Percentiles rank a stretch among this genome's conserved stretches.
phyloP scores from a whole-genome alignment of 805 yeast genomes.

The Ogataea saltuana region DNA sequence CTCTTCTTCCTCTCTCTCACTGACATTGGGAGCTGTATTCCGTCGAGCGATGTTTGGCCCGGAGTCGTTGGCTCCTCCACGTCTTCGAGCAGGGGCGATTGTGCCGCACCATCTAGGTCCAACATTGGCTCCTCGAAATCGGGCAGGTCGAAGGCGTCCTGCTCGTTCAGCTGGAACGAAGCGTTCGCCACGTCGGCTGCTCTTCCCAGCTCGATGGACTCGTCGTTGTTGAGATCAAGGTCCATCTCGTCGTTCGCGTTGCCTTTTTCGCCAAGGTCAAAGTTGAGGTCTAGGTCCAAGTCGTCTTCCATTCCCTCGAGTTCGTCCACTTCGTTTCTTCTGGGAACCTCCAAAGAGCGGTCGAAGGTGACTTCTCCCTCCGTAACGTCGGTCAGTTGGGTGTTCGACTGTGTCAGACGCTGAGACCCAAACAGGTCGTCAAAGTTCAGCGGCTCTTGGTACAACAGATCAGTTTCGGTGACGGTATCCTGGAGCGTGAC shows the following conservation, averaged over 20 bases:
- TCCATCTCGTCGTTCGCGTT: slow-evolving; percentile 12
- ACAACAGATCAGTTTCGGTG: slow-evolving; percentile 71
- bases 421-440: slow-evolving; percentile 35
- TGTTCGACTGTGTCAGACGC: slow-evolving; percentile 8
- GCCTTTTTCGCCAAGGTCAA: slow-evolving; percentile 34
- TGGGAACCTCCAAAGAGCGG: slow-evolving; percentile 66
- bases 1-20: slow-evolving; percentile 20
- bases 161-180: slow-evolving; percentile 30
- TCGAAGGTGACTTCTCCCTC: slow-evolving; percentile 39
- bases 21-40: background rate
- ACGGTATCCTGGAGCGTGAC: slow-evolving; percentile 74
- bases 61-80: slow-evolving; percentile 22
- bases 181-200: slow-evolving; percentile 32
- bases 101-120: slow-evolving; percentile 17
- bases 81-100: slow-evolving; percentile 12
- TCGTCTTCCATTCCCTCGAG: slow-evolving; percentile 35
- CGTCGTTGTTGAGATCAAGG: slow-evolving; percentile 31
- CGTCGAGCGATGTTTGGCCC: slow-evolving; percentile 9
- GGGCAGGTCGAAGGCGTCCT: slow-evolving; percentile 43
- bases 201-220: slow-evolving; percentile 58
- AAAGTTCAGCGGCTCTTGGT: slow-evolving; percentile 57
- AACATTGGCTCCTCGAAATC: slow-evolving; percentile 31
- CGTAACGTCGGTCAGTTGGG: slow-evolving; percentile 12
- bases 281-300: slow-evolving; percentile 35
- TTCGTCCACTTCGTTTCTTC: slow-evolving; percentile 42